Evolutionary conservation across 1,284 basidiomycete species (phyloP), one percentile per base, ranked within the genome.

Genomic region (Leccinum subfulvum): DNA sequence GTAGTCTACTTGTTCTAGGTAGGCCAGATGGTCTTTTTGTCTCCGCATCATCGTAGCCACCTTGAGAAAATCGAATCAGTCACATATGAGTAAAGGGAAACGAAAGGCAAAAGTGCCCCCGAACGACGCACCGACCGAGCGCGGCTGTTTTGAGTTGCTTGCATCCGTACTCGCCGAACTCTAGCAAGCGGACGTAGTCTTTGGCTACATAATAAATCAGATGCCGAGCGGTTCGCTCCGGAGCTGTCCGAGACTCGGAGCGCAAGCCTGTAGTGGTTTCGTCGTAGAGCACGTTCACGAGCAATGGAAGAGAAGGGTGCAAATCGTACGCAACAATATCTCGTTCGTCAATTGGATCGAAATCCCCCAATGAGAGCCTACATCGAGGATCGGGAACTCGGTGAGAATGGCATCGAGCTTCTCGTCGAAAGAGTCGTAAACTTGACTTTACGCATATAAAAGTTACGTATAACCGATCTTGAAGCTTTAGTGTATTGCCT

Each of bases 381-480:
- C 94, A 78, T 99, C 96, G 62, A 99, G 90, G 77, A 98, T 90
- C 18, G 97, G 97, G 78, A 99, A 99, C 76, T 99, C 97, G 55
- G 87, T 86, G 69, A 99, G 81, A 73, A 99, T 99, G 39, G 90
- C 91, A 63, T 91, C 90, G 39, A 99, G 86, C 77, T 98, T 98
- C 79, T 99, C 97, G 69, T 97, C 95, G 70, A 99, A 98, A 14
- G 93, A 86, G 76, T 98, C 1, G 96, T 97, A 78, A 98, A 99
- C 81, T 98, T 99, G 80, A 99, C 96, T 79, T 98, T 99, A 76
- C 96, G 89, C 97, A 98, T 98, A 80, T 99, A 98, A 77, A 98
- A 92, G 69, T 92, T 90, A 62, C 94, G 86, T 75, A 95, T 96
- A 61, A 66, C 92, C 94, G 77, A 99, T 99, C 83, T 99, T 98